Conservation (phyloP, 2,329 filamentous ascomycete genomes). For the Aspergillus unguis region DNA sequence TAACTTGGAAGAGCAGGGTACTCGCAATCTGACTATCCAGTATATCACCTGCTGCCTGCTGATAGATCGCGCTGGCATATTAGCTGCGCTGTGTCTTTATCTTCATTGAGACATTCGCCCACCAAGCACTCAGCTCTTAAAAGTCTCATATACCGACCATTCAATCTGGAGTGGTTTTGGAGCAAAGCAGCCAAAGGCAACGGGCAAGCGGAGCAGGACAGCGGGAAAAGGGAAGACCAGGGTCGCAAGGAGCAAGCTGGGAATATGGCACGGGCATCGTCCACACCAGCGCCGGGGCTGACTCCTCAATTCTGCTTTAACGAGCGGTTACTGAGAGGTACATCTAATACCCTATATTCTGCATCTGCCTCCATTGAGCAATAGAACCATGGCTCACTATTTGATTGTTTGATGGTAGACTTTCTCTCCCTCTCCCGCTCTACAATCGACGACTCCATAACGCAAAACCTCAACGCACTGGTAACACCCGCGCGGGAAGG, state of each 20-base stretch:
- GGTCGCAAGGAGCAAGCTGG: slow-evolving; percentile 10
- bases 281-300: slow-evolving; percentile 50
- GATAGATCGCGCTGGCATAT: no score
- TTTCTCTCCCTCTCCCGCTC: slow-evolving; percentile 83
- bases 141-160: neutral
- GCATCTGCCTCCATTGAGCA: neutral
- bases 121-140: neutral
- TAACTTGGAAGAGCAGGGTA: no score
- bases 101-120: neutral
- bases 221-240: slow-evolving; percentile 9
- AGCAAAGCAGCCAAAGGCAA: slow-evolving; percentile 17
- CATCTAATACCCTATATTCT: slow-evolving; percentile 16
- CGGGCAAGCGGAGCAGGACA: slow-evolving; percentile 19
- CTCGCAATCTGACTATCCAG: no score
- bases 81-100: no score
- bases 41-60: no score
- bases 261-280: slow-evolving; percentile 42
- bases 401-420: slow-evolving; percentile 52
- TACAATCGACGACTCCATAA: slow-evolving; percentile 88
- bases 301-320: slow-evolving; percentile 78
- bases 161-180: slow-evolving; percentile 45
- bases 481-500: slow-evolving; percentile 66
- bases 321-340: slow-evolving; percentile 65
- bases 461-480: slow-evolving; percentile 87
- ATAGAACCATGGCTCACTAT: slow-evolving; percentile 11